Evolutionary conservation across 768 basidiomycete species (phyloP), one percentile per base, ranked within the genome.

Genomic region (Suillus lakei): DNA sequence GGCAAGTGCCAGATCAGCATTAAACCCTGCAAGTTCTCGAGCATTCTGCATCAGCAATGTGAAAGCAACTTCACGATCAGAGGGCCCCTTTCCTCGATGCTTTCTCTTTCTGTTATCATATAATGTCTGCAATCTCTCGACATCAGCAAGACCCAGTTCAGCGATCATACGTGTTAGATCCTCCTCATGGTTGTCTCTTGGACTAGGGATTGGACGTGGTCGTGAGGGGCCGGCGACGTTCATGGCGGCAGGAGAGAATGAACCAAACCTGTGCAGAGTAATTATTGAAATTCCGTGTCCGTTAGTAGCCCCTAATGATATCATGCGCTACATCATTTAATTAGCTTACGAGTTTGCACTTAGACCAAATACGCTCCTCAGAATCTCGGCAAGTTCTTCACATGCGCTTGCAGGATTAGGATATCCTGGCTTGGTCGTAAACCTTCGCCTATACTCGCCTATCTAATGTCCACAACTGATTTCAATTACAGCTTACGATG

Each of bases 191-290:
- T 68, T 53, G 58, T 68, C 72, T 70, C 66, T 66, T 61, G 48
- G 63, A 60, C 61, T 53, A 26, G 18, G 38, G 21, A 56, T 28
- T 10, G 51, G 39, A n/a, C n/a, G 48, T 34, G 36, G 64, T 30
- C 65, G 66, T n/a, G 75, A 75, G 50, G 74, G 72, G 36, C 75
- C 74, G 21, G 72, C 68, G 50, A 69, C 41, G 39, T 64, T 70
- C 73, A 75, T 75, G 68, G 65, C 1, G 15, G 34, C n/a, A 56
- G 26, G 23, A 23, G 36, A 16, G n/a, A 23, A 9, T 16, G 32
- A 56, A 23, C 13, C 3, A 8, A 8, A 32, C 21, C 12, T 5
- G 10, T 13, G 51, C 32, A 55, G 34, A 12, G 34, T 55, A 13
- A 50, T 50, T 6, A 8, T 26, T 50, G n/a, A n/a, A n/a, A n/a